Base-by-base conservation (phyloP, 768 basidiomycete species). In the Polyporus arcularius region DNA sequence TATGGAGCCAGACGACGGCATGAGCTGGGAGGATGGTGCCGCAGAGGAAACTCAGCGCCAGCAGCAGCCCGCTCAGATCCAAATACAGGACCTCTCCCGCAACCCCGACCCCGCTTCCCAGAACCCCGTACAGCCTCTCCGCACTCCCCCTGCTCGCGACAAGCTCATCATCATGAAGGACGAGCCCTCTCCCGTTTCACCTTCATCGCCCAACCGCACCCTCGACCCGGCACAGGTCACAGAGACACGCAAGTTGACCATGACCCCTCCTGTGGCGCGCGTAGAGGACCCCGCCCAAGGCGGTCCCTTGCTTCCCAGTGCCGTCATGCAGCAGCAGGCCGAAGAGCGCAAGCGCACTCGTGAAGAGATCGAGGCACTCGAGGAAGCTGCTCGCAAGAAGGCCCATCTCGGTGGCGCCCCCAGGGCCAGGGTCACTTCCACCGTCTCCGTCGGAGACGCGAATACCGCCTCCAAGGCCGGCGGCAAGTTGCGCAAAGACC, bases 1-100 rank as follows among this genome's bases (percentile, higher is more conserved):
- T 18, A 84, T 88, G 80, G 89, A 90, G 54, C 84, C 82, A 0
- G 92, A 94, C 61, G 94, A 95, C 67, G 89, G 87, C 2, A 91
- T 96, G 85, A 82, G 83, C 61, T 96, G 95, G 94, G 93, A 94
- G 50, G 90, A 93, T 55, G 74, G 79, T 40, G 82, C 79, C 11
- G 86, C 83, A 2, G 84, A 82, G 55, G 78, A 80, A 46, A 79
- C 66, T 60, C 73, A 74, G 56, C 52, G 62, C 49, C 61, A 67
- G 35, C 65, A 65, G 40, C 60, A 62, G 53, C 60, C 31, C 16
- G 49, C 61, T 3, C 56, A 57, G 41, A 43, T 57, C 9, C 62
- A 58, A 21, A 45, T 59, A 43, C 66, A 69, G 47, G 68, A 74
- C 62, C 5, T 62, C 63, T 41, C 65, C 75, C 47, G 53, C 72